Conservation (phyloP, 2,329 filamentous ascomycete species). For the Diaporthe batatas region DNA sequence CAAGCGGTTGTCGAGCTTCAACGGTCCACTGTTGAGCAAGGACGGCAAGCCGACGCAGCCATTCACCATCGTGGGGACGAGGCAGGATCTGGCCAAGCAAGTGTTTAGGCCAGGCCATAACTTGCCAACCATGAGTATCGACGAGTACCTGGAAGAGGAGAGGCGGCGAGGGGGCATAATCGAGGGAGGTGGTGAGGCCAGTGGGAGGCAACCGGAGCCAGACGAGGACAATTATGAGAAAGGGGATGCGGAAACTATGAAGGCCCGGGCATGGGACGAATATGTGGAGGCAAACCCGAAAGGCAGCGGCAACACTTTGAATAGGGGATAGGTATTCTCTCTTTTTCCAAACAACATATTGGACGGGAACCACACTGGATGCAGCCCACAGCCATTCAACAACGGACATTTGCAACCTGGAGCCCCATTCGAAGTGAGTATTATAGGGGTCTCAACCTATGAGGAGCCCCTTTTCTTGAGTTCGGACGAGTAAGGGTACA, state of each 20-base stretch:
- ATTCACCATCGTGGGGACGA: constrained; percentile 85
- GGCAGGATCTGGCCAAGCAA: constrained; percentile 80
- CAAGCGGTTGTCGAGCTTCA: constrained; percentile 61
- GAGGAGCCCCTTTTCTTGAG: neutral
- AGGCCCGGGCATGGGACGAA: constrained; percentile 95
- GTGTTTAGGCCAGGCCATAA: constrained; percentile 95
- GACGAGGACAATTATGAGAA: constrained; percentile 94
- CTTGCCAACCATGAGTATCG: constrained; percentile 96
- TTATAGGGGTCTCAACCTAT: neutral
- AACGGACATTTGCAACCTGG: neutral
- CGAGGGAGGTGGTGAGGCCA: constrained; percentile 87
- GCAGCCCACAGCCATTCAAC: constrained; percentile 20
- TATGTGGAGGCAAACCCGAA: constrained; percentile 91
- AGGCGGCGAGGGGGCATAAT: constrained; percentile 86
- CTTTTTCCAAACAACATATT: neutral
- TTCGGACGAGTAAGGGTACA: neutral
- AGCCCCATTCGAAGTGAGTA: neutral
- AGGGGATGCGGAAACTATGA: constrained; percentile 90
- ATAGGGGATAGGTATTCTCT: constrained; percentile 69
- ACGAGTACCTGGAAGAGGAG: constrained; percentile 97
- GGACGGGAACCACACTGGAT: neutral
- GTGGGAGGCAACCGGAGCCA: constrained; percentile 75
- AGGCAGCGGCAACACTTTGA: constrained; percentile 85
- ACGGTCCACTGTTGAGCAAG: constrained; percentile 76
- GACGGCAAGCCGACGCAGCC: constrained; percentile 89